Conservation (phyloP, 2,329 filamentous ascomycete genomes). For the Pseudonectria foliicola region DNA sequence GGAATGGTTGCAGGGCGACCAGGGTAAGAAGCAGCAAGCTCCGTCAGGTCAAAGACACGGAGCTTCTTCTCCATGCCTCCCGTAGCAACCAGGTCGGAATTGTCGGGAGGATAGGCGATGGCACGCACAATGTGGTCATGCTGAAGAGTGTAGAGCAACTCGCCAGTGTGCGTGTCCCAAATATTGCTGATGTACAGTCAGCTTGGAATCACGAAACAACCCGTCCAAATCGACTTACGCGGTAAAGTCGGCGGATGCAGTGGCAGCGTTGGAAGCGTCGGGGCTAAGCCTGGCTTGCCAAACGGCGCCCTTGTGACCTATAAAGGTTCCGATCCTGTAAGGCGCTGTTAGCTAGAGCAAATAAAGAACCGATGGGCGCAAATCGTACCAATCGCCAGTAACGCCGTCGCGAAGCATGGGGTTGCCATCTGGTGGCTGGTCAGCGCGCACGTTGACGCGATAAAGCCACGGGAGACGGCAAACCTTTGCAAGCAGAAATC, state of each 20-base stretch:
- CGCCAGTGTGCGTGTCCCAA: conserved; percentile 94
- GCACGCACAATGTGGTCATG: conserved; percentile 95
- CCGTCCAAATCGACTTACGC: conserved; percentile 50
- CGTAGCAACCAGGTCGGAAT: conserved; percentile 79
- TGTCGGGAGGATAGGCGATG: conserved; percentile 78
- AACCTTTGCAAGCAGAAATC: conserved; percentile 88
- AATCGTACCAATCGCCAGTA: conserved; percentile 77
- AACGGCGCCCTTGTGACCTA: conserved; percentile 96
- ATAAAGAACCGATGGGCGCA: neutral
- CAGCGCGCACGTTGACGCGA: conserved; percentile 10
- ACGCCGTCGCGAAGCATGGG: conserved; percentile 96
- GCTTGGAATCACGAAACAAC: neutral
- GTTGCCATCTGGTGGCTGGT: conserved; percentile 67
- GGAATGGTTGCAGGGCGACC: conserved; percentile 41
- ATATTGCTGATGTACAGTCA: conserved; percentile 62
- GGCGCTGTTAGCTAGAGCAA: conserved; percentile 9
- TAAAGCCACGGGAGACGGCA: conserved; percentile 10
- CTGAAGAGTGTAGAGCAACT: conserved; percentile 77
- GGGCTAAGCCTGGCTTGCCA: conserved; percentile 91
- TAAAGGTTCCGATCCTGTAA: conserved; percentile 91
- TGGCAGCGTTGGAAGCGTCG: conserved; percentile 82
- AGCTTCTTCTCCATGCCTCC: conserved; percentile 96
- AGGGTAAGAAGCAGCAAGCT: conserved; percentile 38
- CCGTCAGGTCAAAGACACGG: conserved; percentile 80
- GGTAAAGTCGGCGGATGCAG: conserved; percentile 92